Percentiles rank a stretch among this genome's conserved stretches.
phyloP scores from a whole-genome alignment of 2,329 filamentous ascomycete species.

The Blastomyces silverae region DNA sequence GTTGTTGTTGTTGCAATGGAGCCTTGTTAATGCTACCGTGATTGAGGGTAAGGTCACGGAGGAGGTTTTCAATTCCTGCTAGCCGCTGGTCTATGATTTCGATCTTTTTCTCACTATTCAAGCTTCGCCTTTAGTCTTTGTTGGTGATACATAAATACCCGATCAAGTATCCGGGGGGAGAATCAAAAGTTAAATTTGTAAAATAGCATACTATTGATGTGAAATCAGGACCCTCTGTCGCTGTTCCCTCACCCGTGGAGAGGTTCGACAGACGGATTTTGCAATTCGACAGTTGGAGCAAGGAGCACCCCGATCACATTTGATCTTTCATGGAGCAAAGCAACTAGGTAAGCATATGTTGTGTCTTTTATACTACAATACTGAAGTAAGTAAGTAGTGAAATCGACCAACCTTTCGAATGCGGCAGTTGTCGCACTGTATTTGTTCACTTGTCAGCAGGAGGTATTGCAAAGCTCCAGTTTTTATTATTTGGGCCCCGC shows the following conservation, averaged over 20 bases:
- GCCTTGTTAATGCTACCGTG: slow-evolving; percentile 18
- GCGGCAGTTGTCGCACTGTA: slow-evolving; percentile 22
- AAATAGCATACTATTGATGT: slow-evolving; percentile 22
- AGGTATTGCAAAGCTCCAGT: not conserved
- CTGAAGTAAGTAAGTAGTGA: not conserved
- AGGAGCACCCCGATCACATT: slow-evolving; percentile 21
- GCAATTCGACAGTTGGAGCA: slow-evolving; percentile 21
- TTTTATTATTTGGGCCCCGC: not conserved
- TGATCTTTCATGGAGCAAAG: slow-evolving; percentile 16
- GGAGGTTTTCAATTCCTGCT: slow-evolving; percentile 42
- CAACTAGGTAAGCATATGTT: slow-evolving; percentile 6
- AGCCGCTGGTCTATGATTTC: slow-evolving; percentile 48
- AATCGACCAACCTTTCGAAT: slow-evolving; percentile 19
- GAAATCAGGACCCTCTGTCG: slow-evolving; percentile 22
- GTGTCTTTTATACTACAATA: slow-evolving; percentile 7
- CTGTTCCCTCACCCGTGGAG: slow-evolving; percentile 21
- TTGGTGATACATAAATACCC: not conserved
- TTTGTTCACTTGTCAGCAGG: not conserved
- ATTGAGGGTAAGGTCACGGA: slow-evolving; percentile 34
- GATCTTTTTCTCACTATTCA: slow-evolving; percentile 47
- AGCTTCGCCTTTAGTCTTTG: not conserved
- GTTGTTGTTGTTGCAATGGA: not conserved
- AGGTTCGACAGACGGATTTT: slow-evolving; percentile 19
- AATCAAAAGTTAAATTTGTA: not conserved
- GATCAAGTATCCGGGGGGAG: not conserved